These are phyloP conservation scores for Saccharomycopsis sp. DNA, from an alignment of 805 yeast genomes.

Conservation along the genomic window DNA sequence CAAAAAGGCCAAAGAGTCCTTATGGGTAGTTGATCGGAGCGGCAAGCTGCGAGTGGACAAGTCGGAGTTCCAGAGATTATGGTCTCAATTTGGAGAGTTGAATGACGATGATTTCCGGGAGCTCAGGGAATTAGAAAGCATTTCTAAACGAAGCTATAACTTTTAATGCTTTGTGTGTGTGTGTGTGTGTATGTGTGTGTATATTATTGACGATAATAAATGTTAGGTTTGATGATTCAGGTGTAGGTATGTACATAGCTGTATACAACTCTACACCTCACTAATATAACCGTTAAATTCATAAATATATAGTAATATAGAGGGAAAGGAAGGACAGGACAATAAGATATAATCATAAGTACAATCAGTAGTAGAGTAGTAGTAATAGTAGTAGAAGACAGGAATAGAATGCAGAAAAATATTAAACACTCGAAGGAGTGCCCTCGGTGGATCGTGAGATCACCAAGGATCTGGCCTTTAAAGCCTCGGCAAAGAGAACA, in stretches of 20 bases:
- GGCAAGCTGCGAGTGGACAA: conserved; percentile 32
- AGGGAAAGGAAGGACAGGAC: too few relatives aligned
- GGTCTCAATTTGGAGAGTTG: conserved; percentile 32
- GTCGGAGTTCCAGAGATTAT: conserved; percentile 43
- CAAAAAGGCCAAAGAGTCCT: conserved; percentile 72
- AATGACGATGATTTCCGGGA: conserved; percentile 43
- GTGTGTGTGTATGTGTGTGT: too few relatives aligned
- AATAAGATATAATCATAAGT: too few relatives aligned
- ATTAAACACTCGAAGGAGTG: neutral
- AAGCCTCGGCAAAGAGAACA: conserved; percentile 70
- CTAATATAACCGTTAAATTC: too few relatives aligned
- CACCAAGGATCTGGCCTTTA: conserved; percentile 54
- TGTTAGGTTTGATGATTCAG: too few relatives aligned
- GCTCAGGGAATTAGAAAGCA: conserved; percentile 47
- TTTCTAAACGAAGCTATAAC: conserved; percentile 47
- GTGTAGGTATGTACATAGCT: too few relatives aligned
- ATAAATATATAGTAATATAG: too few relatives aligned
- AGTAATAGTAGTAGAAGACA: too few relatives aligned
- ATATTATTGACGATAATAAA: too few relatives aligned
- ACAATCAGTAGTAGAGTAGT: too few relatives aligned
- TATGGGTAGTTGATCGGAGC: conserved; percentile 62
- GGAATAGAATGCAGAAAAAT: too few relatives aligned
- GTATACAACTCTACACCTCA: too few relatives aligned
- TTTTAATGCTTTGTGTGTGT: neutral
- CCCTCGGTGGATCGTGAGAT: conserved; percentile 22